These are phyloP conservation scores for Scutellaria barbata DNA, from an alignment of 257 asterid genomes.

Conservation along the genomic window DNA sequence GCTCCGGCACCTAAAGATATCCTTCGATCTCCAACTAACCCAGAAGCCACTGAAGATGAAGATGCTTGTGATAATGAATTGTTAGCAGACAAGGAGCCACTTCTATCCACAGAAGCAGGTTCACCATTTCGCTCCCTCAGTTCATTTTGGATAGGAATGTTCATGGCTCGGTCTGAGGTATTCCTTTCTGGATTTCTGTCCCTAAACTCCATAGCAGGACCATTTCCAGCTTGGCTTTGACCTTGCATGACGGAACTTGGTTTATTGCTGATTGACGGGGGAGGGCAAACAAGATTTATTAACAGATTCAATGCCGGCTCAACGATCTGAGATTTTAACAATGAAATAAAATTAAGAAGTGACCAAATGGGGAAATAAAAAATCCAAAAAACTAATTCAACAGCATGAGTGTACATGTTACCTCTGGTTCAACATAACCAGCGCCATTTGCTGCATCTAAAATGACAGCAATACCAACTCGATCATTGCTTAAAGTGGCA, in stretches of 20 bases:
- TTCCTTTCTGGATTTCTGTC: slow-evolving; percentile 64
- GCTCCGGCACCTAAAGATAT: slow-evolving; percentile 92
- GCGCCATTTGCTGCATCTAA: slow-evolving; percentile 97
- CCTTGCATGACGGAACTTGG: slow-evolving; percentile 69
- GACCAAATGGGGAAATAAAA: slow-evolving; percentile 10
- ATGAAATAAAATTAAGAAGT: slow-evolving; percentile 4
- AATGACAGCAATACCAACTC: slow-evolving; percentile 94
- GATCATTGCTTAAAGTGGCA: slow-evolving; percentile 90
- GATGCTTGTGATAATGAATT: slow-evolving; percentile 54
- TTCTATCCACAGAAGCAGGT: slow-evolving; percentile 67
- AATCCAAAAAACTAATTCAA: slow-evolving; percentile 1
- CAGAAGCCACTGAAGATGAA: slow-evolving; percentile 71
- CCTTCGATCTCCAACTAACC: slow-evolving; percentile 97
- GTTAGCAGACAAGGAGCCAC: slow-evolving; percentile 50
- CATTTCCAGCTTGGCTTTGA: slow-evolving; percentile 65
- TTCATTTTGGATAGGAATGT: slow-evolving; percentile 54
- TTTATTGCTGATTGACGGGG: slow-evolving; percentile 97
- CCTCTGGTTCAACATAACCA: slow-evolving; percentile 98
- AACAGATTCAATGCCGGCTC: slow-evolving; percentile 86
- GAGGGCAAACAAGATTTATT: slow-evolving; percentile 97
- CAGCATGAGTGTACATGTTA: slow-evolving; percentile 32
- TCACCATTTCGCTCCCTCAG: slow-evolving; percentile 72
- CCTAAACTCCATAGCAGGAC: slow-evolving; percentile 60
- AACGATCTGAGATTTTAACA: slow-evolving; percentile 67
- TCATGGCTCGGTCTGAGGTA: slow-evolving; percentile 53